These are phyloP conservation scores for Candida sanyaensis DNA, from an alignment of 1,139 yeast species.

Conservation along the genomic window DNA sequence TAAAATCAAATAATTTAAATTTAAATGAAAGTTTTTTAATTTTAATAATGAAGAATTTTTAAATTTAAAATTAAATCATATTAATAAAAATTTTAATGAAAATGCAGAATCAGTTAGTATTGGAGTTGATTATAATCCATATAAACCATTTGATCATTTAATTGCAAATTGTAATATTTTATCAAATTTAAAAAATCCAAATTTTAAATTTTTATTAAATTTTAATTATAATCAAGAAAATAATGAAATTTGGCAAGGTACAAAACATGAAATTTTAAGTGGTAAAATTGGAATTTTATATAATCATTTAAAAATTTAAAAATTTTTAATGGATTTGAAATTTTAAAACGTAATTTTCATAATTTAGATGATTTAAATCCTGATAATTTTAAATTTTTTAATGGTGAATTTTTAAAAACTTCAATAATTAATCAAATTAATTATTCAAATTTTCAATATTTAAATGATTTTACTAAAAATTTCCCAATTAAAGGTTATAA, in stretches of 20 bases:
- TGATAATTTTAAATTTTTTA: slow-evolving; percentile 30
- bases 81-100: slow-evolving; percentile 45
- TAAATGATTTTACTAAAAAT: slow-evolving; percentile 28
- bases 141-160: slow-evolving; percentile 47
- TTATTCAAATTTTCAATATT: slow-evolving; percentile 23
- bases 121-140: slow-evolving; percentile 48
- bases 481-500: slow-evolving; percentile 34
- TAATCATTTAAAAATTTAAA: too few relatives aligned
- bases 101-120: slow-evolving; percentile 45
- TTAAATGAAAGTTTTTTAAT: slow-evolving; percentile 38
- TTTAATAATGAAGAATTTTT: slow-evolving; percentile 43
- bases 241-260: slow-evolving; percentile 42
- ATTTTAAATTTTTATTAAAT: slow-evolving; percentile 40
- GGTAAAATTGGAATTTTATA: slow-evolving; percentile 49
- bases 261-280: slow-evolving; percentile 33
- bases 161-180: slow-evolving; percentile 35
- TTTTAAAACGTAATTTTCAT: slow-evolving; percentile 43
- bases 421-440: slow-evolving; percentile 30
- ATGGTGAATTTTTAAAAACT: slow-evolving; percentile 39
- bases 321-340: slow-evolving; percentile 40
- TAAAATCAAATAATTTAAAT: slow-evolving; percentile 35
- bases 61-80: slow-evolving; percentile 40
- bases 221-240: slow-evolving; percentile 38
- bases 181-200: slow-evolving; percentile 42
- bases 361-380: slow-evolving; percentile 39